A percentile compares a stretch with the other conserved stretches of the same genome.
phyloP scores from a whole-genome alignment of 306 rosid genomes.

The Amphicarpaea edgeworthii region DNA sequence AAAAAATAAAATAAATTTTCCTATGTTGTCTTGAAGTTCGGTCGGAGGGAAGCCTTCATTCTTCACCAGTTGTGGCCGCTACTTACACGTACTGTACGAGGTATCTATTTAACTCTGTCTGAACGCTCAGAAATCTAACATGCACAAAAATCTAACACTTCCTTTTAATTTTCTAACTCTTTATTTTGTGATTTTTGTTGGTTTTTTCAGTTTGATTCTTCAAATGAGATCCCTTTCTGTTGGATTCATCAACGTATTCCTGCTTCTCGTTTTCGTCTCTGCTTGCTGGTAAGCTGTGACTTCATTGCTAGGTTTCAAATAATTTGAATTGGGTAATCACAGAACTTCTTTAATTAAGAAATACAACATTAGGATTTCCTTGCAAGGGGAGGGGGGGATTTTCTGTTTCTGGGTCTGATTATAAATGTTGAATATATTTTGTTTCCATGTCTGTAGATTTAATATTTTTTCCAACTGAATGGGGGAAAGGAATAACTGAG shows the following conservation, averaged over 20 bases:
- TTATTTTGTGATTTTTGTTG: too few species aligned
- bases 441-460: slow-evolving; percentile 7
- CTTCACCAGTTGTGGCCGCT: not conserved
- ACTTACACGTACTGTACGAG: slow-evolving; percentile 6
- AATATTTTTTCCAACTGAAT: slow-evolving; percentile 18
- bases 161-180: too few species aligned
- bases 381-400: not conserved
- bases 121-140: not conserved
- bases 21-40: not conserved
- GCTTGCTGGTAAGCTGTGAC: too few species aligned
- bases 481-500: not conserved
- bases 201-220: too few species aligned
- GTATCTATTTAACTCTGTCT: slow-evolving; percentile 2
- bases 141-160: too few species aligned
- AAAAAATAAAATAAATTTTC: not conserved
- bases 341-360: not conserved
- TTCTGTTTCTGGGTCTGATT: not conserved
- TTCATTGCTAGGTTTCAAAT: slow-evolving; percentile 39
- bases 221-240: too few species aligned
- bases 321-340: slow-evolving; percentile 3
- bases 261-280: too few species aligned
- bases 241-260: too few species aligned
- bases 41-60: slow-evolving; percentile 13
- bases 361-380: not conserved
- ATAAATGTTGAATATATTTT: slow-evolving; percentile 1